Evolutionary conservation across 2,329 filamentous ascomycete genomes (phyloP).

Genomic region (Ascochyta koolunga): DNA sequence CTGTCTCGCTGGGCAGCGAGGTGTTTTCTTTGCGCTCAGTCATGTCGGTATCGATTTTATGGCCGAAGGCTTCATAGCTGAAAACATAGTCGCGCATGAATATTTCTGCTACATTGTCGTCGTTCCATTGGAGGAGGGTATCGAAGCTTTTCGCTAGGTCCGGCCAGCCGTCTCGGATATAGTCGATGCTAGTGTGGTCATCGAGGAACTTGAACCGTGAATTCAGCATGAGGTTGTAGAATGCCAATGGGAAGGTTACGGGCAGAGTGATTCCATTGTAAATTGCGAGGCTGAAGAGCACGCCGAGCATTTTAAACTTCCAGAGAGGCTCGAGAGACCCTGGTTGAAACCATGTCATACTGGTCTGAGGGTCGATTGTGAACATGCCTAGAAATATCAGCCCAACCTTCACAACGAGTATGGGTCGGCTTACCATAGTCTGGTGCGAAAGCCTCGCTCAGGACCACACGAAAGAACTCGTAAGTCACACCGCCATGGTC

Average conservation of each 20-base stretch:
- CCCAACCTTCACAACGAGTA: background rate
- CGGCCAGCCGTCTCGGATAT: constrained; percentile 91
- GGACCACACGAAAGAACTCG: constrained; percentile 88
- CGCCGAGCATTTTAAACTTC: constrained; percentile 87
- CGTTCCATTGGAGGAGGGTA: constrained; percentile 76
- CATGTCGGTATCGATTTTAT: constrained; percentile 62
- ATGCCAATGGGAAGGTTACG: constrained; percentile 81
- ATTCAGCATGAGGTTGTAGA: constrained; percentile 81
- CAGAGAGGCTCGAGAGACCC: constrained; percentile 81
- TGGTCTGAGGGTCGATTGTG: constrained; percentile 74
- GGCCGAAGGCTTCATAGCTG: constrained; percentile 66
- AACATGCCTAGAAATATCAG: constrained; percentile 65
- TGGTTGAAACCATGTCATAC: constrained; percentile 87
- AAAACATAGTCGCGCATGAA: constrained; percentile 89
- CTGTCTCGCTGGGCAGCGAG: constrained; percentile 56
- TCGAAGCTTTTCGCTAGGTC: constrained; percentile 77
- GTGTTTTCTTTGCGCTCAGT: constrained; percentile 21
- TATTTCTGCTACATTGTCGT: constrained; percentile 79
- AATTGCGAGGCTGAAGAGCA: constrained; percentile 86
- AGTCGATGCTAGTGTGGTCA: constrained; percentile 57
- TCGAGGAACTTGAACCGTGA: constrained; percentile 65
- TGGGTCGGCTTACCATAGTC: constrained; percentile 63
- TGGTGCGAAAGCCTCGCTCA: constrained; percentile 79
- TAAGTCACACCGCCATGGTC: constrained; percentile 96
- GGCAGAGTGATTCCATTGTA: constrained; percentile 94